phyloP scores from a whole-genome alignment of 495 filamentous ascomycete species.

The Penicillium angulare region DNA sequence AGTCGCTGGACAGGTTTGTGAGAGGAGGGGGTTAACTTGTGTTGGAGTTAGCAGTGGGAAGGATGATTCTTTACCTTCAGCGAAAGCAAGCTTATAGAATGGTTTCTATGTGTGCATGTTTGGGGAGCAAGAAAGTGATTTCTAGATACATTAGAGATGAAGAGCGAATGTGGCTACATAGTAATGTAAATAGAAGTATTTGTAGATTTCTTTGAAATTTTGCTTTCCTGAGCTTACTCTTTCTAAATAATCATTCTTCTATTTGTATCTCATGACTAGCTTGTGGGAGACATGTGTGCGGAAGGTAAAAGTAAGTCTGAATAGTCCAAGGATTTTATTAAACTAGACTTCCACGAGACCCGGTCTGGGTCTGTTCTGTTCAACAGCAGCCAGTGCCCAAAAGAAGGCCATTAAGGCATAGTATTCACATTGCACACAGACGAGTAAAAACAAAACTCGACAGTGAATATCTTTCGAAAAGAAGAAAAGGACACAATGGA shows the following conservation, averaged over 20 bases:
- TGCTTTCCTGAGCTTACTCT: too few relatives aligned
- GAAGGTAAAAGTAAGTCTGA: too few relatives aligned
- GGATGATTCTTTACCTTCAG: constrained; percentile 43
- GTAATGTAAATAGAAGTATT: too few relatives aligned
- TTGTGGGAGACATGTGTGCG: too few relatives aligned
- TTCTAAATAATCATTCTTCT: too few relatives aligned
- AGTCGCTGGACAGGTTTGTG: constrained; percentile 64
- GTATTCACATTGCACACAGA: constrained; percentile 2
- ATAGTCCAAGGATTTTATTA: too few relatives aligned
- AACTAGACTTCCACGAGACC: too few relatives aligned
- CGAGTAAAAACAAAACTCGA: constrained; percentile 3
- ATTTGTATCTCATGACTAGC: too few relatives aligned
- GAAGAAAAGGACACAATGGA: constrained; percentile 8
- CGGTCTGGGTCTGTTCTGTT: too few relatives aligned
- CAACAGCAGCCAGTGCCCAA: constrained; percentile 1
- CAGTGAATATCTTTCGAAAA: constrained; percentile 5
- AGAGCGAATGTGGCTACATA: background rate
- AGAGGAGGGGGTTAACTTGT: constrained; percentile 27
- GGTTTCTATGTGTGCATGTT: background rate
- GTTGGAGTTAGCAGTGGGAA: constrained; percentile 23
- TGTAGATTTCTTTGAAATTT: too few relatives aligned
- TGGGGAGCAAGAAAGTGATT: background rate
- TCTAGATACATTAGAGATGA: background rate
- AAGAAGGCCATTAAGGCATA: background rate
- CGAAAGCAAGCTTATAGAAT: constrained; percentile 2